Evolutionary conservation across 805 yeast species (phyloP).

Genomic region (Ogataea haglerorum): DNA sequence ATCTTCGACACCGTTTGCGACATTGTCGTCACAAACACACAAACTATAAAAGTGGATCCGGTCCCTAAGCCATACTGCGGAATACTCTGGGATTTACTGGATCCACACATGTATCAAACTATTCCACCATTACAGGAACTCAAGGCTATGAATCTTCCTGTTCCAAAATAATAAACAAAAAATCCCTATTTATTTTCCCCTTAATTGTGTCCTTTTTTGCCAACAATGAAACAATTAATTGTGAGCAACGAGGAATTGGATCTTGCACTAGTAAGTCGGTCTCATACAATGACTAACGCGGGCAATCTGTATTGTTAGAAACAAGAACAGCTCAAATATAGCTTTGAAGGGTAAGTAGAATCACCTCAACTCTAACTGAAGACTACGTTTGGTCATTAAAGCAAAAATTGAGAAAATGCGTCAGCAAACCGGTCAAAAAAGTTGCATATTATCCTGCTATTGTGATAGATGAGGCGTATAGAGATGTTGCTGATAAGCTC

Average conservation of each 20-base stretch:
- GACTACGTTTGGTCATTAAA: conserved; percentile 2
- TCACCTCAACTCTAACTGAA: neutral
- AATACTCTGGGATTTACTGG: conserved; percentile 28
- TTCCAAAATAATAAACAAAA: conserved; percentile 8
- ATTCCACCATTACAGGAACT: conserved; percentile 30
- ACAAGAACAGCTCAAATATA: conserved; percentile 8
- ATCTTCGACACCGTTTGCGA: conserved; percentile 33
- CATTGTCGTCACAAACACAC: conserved; percentile 27
- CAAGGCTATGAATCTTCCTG: conserved; percentile 23
- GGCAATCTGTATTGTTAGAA: conserved; percentile 11
- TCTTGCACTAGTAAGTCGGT: conserved; percentile 13
- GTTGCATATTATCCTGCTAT: conserved; percentile 3
- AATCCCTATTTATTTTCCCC: conserved; percentile 1
- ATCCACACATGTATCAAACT: conserved; percentile 26
- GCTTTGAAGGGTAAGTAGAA: conserved; percentile 7
- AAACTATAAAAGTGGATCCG: conserved; percentile 15
- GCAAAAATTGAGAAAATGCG: neutral
- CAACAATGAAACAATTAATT: neutral
- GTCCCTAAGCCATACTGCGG: conserved; percentile 29
- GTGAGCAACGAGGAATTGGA: conserved; percentile 7
- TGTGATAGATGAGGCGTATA: conserved; percentile 7
- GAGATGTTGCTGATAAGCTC: conserved; percentile 5
- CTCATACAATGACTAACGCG: neutral
- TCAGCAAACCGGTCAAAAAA: neutral
- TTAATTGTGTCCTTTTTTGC: neutral